These are phyloP conservation scores for Phytopythium delawarense DNA, from an alignment of 352 stramenopile species.

Conservation along the genomic window DNA sequence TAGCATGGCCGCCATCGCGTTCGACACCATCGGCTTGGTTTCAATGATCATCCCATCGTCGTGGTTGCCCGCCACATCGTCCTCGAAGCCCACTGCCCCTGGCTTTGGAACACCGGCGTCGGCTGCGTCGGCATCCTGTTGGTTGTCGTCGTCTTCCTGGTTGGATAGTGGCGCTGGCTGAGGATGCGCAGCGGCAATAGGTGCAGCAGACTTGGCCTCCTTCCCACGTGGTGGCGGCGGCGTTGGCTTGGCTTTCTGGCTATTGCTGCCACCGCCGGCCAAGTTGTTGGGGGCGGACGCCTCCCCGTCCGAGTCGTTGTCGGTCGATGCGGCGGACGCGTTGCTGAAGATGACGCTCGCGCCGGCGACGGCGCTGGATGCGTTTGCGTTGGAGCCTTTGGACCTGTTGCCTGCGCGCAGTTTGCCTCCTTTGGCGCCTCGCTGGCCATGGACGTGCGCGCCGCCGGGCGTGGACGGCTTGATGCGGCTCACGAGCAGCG, in stretches of 20 bases:
- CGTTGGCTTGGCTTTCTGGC: neutral
- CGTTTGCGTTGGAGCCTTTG: slow-evolving; percentile 19
- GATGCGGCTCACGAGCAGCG: slow-evolving; percentile 66
- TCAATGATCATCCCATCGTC: neutral
- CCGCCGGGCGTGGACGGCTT: slow-evolving; percentile 41
- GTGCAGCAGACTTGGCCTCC: neutral
- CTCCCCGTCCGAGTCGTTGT: slow-evolving; percentile 48
- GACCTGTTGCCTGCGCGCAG: slow-evolving; percentile 20
- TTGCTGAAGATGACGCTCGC: slow-evolving; percentile 52
- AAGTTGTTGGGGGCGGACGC: slow-evolving; percentile 20
- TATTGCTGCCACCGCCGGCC: slow-evolving; percentile 1
- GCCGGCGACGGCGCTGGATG: slow-evolving; percentile 23
- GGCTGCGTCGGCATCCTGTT: neutral
- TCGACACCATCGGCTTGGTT: neutral
- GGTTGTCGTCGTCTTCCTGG: slow-evolving; percentile 1
- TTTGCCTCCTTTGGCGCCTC: slow-evolving; percentile 17
- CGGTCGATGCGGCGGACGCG: slow-evolving; percentile 47
- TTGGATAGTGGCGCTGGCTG: neutral
- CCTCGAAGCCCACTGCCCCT: neutral
- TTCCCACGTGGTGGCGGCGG: neutral
- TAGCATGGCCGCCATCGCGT: slow-evolving; percentile 2
- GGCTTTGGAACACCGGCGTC: neutral
- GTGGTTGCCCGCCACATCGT: slow-evolving; percentile 2
- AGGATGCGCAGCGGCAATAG: neutral
- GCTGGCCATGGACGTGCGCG: slow-evolving; percentile 15